Evolutionary conservation across 2,329 filamentous ascomycete species (phyloP).

Genomic region (Claviceps purpurea): DNA sequence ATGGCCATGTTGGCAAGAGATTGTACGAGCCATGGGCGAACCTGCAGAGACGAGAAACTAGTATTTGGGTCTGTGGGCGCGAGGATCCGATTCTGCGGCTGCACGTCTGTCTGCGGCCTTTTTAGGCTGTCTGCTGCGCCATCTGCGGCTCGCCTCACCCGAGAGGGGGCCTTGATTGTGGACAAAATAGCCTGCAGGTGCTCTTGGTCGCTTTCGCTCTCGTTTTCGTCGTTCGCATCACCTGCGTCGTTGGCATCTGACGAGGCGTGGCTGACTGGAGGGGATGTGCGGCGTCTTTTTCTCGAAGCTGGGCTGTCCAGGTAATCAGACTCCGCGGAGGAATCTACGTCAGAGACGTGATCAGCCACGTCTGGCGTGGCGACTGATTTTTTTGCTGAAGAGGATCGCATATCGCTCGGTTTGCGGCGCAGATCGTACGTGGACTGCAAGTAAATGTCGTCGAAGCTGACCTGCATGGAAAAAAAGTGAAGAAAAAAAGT

Average conservation of each 20-base stretch:
- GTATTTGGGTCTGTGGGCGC: slow-evolving; percentile 43
- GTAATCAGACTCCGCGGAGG: slow-evolving; percentile 31
- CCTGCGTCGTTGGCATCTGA: slow-evolving; percentile 9
- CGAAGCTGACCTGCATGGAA: not conserved
- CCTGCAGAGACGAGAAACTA: slow-evolving; percentile 58
- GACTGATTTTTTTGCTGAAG: not conserved
- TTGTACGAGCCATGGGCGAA: slow-evolving; percentile 77
- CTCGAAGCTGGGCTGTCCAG: slow-evolving; percentile 31
- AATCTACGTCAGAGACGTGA: slow-evolving; percentile 11
- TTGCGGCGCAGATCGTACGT: not conserved
- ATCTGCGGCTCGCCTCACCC: slow-evolving; percentile 30
- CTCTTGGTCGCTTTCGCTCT: slow-evolving; percentile 18
- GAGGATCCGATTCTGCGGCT: slow-evolving; percentile 24
- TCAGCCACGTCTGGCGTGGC: not conserved
- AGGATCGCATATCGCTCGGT: not conserved
- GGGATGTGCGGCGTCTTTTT: slow-evolving; percentile 31
- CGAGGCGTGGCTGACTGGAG: slow-evolving; percentile 14
- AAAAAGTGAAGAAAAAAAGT: not conserved
- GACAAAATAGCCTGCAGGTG: slow-evolving; percentile 23
- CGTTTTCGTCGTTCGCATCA: slow-evolving; percentile 20
- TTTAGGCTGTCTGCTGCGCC: slow-evolving; percentile 14
- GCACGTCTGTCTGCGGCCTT: slow-evolving; percentile 7
- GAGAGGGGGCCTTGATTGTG: slow-evolving; percentile 38
- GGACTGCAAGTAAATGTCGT: not conserved
- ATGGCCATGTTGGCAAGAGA: slow-evolving; percentile 70